A percentile compares a stretch with the other conserved stretches of the same genome.
These are phyloP conservation scores for Wallacemonas collosoma DNA, from an alignment of 208 protist genomes.

Conservation along the genomic window DNA sequence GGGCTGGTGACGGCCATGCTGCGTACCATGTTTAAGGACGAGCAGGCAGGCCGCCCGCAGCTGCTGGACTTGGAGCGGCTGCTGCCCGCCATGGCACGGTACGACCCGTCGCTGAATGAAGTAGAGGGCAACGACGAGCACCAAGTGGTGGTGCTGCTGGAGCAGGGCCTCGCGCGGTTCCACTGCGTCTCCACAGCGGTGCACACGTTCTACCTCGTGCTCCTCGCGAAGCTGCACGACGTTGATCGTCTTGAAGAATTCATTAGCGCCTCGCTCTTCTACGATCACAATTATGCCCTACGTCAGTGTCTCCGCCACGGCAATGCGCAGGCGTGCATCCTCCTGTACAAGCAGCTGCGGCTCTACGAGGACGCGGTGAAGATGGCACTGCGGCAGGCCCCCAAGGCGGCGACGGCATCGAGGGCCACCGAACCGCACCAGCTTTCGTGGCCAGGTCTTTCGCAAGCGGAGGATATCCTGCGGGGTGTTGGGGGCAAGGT, in stretches of 20 bases:
- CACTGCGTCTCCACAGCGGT: conserved; percentile 84
- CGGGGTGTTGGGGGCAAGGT: conserved; percentile 66
- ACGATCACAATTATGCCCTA: conserved; percentile 92
- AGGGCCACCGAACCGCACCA: too few species aligned
- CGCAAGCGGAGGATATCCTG: conserved; percentile 67
- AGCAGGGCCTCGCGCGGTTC: conserved; percentile 87
- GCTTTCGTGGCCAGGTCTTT: conserved; percentile 53
- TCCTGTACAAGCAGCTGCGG: conserved; percentile 91
- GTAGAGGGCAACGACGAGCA: conserved; percentile 65
- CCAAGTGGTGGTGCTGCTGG: conserved; percentile 93
- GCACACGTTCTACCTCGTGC: conserved; percentile 94
- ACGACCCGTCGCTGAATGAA: conserved; percentile 70
- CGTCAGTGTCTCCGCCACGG: conserved; percentile 83
- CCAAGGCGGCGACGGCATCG: conserved; percentile 1
- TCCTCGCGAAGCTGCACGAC: conserved; percentile 86
- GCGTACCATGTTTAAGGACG: conserved; percentile 43
- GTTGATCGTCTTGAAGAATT: conserved; percentile 75
- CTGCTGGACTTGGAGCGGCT: conserved; percentile 79
- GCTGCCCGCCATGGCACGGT: conserved; percentile 93
- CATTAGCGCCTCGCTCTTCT: conserved; percentile 75
- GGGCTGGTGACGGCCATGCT: conserved; percentile 73
- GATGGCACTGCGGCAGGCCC: conserved; percentile 59
- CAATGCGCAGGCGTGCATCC: conserved; percentile 75
- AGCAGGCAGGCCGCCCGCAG: conserved; percentile 44
- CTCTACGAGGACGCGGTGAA: conserved; percentile 96